phyloP scores from a whole-genome alignment of 805 yeast genomes.

The Wickerhamiella azymoides region DNA sequence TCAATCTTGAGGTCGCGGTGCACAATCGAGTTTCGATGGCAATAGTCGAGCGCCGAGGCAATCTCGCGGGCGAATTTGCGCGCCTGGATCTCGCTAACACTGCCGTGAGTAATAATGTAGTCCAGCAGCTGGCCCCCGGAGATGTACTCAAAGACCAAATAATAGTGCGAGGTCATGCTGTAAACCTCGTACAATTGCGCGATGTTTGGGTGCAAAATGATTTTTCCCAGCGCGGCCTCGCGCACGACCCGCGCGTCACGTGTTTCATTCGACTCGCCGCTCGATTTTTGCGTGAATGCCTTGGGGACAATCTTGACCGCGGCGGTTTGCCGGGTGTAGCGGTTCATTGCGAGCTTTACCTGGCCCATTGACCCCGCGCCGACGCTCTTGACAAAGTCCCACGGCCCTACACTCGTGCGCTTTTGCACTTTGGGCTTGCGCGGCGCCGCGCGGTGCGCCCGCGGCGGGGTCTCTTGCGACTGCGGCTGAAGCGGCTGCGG shows the following conservation, averaged over 20 bases:
- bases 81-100: conserved; percentile 85
- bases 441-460: conserved; percentile 2
- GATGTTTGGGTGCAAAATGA: conserved; percentile 81
- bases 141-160: conserved; percentile 92
- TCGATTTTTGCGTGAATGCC: conserved; percentile 44
- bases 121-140: conserved; percentile 97
- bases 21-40: conserved; percentile 88
- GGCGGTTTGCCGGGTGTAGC: conserved; percentile 54
- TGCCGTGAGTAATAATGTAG: conserved; percentile 92
- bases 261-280: conserved; percentile 48
- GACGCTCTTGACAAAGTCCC: conserved; percentile 89
- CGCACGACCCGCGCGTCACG: conserved; percentile 86
- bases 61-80: conserved; percentile 90
- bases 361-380: conserved; percentile 99
- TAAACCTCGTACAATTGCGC: conserved; percentile 87
- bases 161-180: conserved; percentile 92
- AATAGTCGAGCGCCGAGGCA: conserved; percentile 83
- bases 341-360: conserved; percentile 84
- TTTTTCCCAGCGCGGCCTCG: conserved; percentile 87
- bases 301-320: conserved; percentile 89
- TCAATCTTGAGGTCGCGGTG: conserved; percentile 95
- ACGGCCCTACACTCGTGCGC: conserved; percentile 83
- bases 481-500: too few species aligned
- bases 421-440: conserved; percentile 23
- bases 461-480: background rate